Evolutionary conservation across 2,329 filamentous ascomycete species (phyloP), one percentile per base, ranked within the genome.

Genomic region (Colletotrichum sp.): DNA sequence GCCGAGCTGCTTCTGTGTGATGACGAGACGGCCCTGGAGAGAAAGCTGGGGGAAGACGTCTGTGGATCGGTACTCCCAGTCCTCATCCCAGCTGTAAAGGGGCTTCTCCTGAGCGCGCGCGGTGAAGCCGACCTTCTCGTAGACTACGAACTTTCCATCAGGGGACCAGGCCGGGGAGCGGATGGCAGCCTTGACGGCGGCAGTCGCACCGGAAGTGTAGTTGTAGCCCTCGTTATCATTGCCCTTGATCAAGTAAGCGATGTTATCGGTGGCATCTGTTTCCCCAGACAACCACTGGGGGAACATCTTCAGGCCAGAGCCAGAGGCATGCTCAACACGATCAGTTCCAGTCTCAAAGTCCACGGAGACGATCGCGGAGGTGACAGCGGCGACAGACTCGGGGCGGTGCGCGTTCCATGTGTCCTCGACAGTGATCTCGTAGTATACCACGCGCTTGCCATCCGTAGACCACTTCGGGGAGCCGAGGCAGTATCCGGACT

Each of bases 61-160:
- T 16, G 72, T 75, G 59, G 30, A 34, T 60, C 72, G 72, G 60
- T 71, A 75, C 49, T 71, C 67, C 72, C 72, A 75, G n/a, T 71
- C 72, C 44, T 70, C 60, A n/a, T 60, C 67, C 67, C 72, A 75
- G 60, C 72, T 75, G 30, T 62, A 71, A 8, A 75, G 44, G 8
- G 67, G 67, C 60, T 71, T 75, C 44, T 75, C 72, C 72, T 71
- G 70, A 15, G 67, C 59, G 4, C 72, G 72, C 8, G 72, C 72
- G 18, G 67, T 30, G 67, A 75, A 75, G 44, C n/a, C 60, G 12
- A 75, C 60, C 49, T 75, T 75, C 24, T 75, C 68, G 60, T 75
- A 75, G 18, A 75, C 28, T 10, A 75, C 60, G 21, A 71, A 66
- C 68, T 52, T 71, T 16, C 72, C 72, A 36, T 75, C 72, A 8